phyloP scores from a whole-genome alignment of 2,329 filamentous ascomycete species.

The Sphaerostilbella broomeana region DNA sequence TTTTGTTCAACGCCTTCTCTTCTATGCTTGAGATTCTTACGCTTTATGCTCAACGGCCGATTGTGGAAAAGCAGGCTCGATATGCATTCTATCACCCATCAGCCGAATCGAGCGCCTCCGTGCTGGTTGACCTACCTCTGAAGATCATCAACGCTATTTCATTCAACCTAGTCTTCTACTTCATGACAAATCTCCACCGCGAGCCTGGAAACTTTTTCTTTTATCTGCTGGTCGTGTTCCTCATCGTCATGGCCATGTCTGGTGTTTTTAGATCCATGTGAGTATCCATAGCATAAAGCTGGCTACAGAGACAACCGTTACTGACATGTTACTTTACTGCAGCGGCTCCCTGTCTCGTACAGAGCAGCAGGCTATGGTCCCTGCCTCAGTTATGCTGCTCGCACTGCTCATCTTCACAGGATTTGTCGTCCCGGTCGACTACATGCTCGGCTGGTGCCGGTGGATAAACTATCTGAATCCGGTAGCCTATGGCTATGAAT shows the following conservation, averaged over 20 bases:
- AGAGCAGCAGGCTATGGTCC: conserved; percentile 39
- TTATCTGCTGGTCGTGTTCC: conserved; percentile 40
- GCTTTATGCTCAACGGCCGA: conserved; percentile 30
- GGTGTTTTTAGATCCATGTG: conserved; percentile 48
- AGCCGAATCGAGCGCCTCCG: conserved; percentile 29
- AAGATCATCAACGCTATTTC: conserved; percentile 33
- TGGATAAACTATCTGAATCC: conserved; percentile 65
- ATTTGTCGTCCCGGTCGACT: conserved; percentile 36
- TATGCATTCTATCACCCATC: conserved; percentile 35
- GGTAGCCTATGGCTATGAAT: conserved; percentile 60
- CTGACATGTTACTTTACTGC: not conserved
- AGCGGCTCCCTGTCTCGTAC: conserved; percentile 42
- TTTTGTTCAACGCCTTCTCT: conserved; percentile 45
- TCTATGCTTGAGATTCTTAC: conserved; percentile 32
- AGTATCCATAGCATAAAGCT: not conserved
- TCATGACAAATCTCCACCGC: conserved; percentile 36
- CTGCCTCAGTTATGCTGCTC: conserved; percentile 31
- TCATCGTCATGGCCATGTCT: conserved; percentile 55
- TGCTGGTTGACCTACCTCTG: conserved; percentile 38
- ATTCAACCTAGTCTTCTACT: conserved; percentile 35
- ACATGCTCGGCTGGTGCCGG: conserved; percentile 58
- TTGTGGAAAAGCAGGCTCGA: conserved; percentile 34
- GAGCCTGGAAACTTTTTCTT: conserved; percentile 39
- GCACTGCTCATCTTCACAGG: conserved; percentile 39
- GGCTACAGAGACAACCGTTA: not conserved